Base-by-base conservation (phyloP, 2,329 filamentous ascomycete species). In the Aspergillus terreus region DNA sequence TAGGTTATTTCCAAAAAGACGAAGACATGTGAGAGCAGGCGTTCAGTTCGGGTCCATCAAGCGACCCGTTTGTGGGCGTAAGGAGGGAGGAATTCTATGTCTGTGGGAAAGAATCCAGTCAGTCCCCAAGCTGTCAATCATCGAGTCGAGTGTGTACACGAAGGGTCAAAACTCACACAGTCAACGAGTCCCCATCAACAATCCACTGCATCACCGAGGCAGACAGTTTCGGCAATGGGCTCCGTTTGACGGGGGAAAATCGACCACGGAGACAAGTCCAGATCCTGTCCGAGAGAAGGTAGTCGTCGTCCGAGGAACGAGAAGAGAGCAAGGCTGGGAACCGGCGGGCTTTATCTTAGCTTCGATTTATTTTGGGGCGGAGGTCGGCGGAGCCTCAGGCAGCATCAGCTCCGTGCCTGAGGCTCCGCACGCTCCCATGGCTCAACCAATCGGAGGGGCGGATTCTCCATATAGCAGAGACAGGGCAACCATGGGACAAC, bases 251-350 rank as follows among this genome's bases (percentile, higher is more conserved):
- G 48, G 57, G 56, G 56, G 57, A 51, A 55, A 58, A 47, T 52
- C 53, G 52, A 57, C 49, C 53, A 58, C 51, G 51, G 59, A 57
- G 55, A 61, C 54, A 56, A 55, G 51, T 58, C 56, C 56, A 54
- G 45, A 59, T 46, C 54, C 53, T 60, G 55, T 62, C 62, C 60
- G 57, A 49, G 52, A 56, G 59, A 59, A 53, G 58, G 40, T 17
- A 55, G 58, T 62, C 60, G 66, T 68, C 63, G 68, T 69, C 66
- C 57, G 58, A 69, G 64, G 59, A 71, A 69, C 65, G 62, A 55
- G 60, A 50, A 23, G 40, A 42, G 15, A 61, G 53, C 53, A 56
- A 56, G 58, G 55, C 53, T 49, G 56, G 62, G 59, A 50, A 49
- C 55, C 53, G 57, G 33, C 33, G 42, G 35, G 33, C 35, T 25